These are phyloP conservation scores for Magnusiomyces tetraspermus DNA, from an alignment of 1,139 yeast genomes.

Conservation along the genomic window DNA sequence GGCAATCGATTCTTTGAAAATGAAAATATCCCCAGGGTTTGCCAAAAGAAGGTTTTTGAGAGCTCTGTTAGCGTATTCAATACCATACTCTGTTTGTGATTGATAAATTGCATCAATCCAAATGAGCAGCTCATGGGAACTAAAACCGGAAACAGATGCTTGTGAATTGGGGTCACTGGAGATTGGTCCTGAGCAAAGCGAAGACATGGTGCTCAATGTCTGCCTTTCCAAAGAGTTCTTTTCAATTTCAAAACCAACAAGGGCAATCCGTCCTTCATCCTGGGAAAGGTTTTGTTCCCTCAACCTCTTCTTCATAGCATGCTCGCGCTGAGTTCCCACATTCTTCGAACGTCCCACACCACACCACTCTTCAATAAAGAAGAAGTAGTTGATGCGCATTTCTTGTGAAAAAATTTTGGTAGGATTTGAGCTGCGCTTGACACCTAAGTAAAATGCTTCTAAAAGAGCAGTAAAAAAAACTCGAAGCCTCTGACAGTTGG, in stretches of 20 bases:
- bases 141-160: slow-evolving; percentile 45
- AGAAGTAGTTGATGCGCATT: slow-evolving; percentile 75
- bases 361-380: slow-evolving; percentile 87
- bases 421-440: slow-evolving; percentile 29
- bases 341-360: slow-evolving; percentile 65
- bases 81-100: slow-evolving; percentile 50
- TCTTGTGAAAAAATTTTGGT: slow-evolving; percentile 67
- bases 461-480: slow-evolving; percentile 72
- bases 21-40: slow-evolving; percentile 48
- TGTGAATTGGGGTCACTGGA: slow-evolving; percentile 28
- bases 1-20: slow-evolving; percentile 53
- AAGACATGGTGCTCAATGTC: slow-evolving; percentile 76
- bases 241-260: slow-evolving; percentile 80
- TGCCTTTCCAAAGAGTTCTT: slow-evolving; percentile 61
- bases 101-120: slow-evolving; percentile 72
- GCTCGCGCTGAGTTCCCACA: slow-evolving; percentile 59
- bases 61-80: slow-evolving; percentile 63
- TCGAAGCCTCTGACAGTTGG: slow-evolving; percentile 67
- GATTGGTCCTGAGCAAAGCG: slow-evolving; percentile 47
- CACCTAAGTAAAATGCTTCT: slow-evolving; percentile 55
- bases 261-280: slow-evolving; percentile 36
- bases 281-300: slow-evolving; percentile 23
- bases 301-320: slow-evolving; percentile 41
- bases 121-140: slow-evolving; percentile 52
- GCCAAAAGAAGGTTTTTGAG: slow-evolving; percentile 52